Evolutionary conservation across 148 eudicot genomes (phyloP), one percentile per base, ranked within the genome.

Genomic region (Vaccinium macrocarpon): DNA sequence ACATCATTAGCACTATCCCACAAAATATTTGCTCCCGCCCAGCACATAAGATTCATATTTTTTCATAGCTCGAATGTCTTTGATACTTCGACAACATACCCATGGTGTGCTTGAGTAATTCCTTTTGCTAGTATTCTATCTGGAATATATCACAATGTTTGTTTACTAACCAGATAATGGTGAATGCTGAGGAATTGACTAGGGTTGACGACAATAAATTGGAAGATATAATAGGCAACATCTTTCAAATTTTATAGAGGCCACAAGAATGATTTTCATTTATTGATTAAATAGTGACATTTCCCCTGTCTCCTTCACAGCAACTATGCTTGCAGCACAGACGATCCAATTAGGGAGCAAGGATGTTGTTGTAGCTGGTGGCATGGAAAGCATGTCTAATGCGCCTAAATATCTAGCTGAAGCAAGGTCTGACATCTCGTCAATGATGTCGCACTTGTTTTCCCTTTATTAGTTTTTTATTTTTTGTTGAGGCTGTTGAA

Each of bases 351-450:
- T 89, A 88, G 99, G 99, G 72, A 82, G 52, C 81, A 93, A 97
- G 85, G 95, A 97, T 87, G 84, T 97, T 66, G 96, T 97, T 23
- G 95, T 96, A 29, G 91, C 95, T 79, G 99, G 99, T 87, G 99
- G 99, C 74, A 96, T 96, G 99, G 99, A 96, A 85, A 96, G 98
- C 91, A 96, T 96, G 99, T 96, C 99, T 71, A 96, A 94, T 90
- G 92, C 94, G 12, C 99, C 99, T n/a, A 97, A 97, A 82, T 97
- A 97, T 87, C 84, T 97, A 21, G 88, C 93, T 71, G 83, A 86
- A 85, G 94, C 97, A 76, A 97, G 99, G 99, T 93, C 83, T 78
- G 82, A 50, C n/a, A 18, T 86, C 74, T 86, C 70, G 25, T 52
- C 19, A 19, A 52, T 27, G 48, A 42, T 27, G 21, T 18, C n/a